A percentile compares a stretch with the other conserved stretches of the same genome.
These are phyloP conservation scores for Trypanosoma conorhini DNA, from an alignment of 208 protist species.

Conservation along the genomic window DNA sequence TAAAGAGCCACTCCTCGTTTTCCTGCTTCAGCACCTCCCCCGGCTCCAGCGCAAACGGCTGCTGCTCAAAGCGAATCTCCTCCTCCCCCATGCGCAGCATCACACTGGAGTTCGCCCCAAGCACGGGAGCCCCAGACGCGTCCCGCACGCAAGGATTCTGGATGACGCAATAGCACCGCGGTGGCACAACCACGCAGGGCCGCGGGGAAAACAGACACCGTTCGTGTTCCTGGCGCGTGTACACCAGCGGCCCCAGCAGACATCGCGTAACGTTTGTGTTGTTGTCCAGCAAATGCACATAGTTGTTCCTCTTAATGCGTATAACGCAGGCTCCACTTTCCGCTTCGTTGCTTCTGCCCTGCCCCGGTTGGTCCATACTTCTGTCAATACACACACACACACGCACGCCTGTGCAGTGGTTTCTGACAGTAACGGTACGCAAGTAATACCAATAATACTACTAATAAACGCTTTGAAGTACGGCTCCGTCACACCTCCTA, in stretches of 20 bases:
- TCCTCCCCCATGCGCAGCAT: slow-evolving; percentile 88
- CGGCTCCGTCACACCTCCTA: no score
- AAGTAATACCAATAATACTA: no score
- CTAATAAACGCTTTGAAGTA: no score
- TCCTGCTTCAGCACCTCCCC: slow-evolving; percentile 66
- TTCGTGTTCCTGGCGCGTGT: slow-evolving; percentile 93
- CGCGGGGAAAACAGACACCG: slow-evolving; percentile 86
- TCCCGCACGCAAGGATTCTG: slow-evolving; percentile 66
- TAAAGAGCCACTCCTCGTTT: slow-evolving; percentile 43
- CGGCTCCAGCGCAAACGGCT: slow-evolving; percentile 94
- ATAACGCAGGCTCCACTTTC: slow-evolving; percentile 53
- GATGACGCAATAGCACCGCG: slow-evolving; percentile 69
- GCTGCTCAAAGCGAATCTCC: slow-evolving; percentile 88
- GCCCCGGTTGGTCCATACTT: no score
- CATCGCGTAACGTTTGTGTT: slow-evolving; percentile 88
- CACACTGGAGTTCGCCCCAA: slow-evolving; percentile 77
- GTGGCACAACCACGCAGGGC: slow-evolving; percentile 67
- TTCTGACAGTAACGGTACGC: no score
- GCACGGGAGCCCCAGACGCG: slow-evolving; percentile 33
- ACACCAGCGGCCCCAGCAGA: slow-evolving; percentile 92
- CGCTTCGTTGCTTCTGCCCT: background rate
- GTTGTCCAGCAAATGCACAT: slow-evolving; percentile 95
- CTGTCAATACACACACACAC: background rate
- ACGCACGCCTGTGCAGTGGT: no score
- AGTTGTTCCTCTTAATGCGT: slow-evolving; percentile 85